These are phyloP conservation scores for Boletus tylopilopsis DNA, from an alignment of 768 basidiomycete species.

Conservation along the genomic window DNA sequence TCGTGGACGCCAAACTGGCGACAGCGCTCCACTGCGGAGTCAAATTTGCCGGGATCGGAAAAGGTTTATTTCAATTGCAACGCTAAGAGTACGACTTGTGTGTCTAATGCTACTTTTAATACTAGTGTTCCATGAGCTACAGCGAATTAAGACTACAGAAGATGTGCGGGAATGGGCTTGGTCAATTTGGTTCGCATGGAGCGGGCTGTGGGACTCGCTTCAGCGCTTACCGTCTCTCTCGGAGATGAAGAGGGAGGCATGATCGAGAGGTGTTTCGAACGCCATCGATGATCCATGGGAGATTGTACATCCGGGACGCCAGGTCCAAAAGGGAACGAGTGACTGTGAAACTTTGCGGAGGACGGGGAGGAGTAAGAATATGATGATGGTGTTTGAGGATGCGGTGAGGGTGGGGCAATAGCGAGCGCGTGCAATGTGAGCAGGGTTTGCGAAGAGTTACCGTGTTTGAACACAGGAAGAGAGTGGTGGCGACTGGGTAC, in stretches of 20 bases:
- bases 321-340: background rate
- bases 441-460: background rate
- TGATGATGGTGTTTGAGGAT: constrained; percentile 11
- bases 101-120: background rate
- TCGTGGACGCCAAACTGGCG: background rate
- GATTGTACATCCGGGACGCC: background rate
- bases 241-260: constrained; percentile 13
- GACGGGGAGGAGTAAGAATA: constrained; percentile 1
- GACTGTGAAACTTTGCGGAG: background rate
- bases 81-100: background rate
- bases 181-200: constrained; percentile 9
- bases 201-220: constrained; percentile 1
- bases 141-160: constrained; percentile 17
- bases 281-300: background rate
- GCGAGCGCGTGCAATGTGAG: background rate
- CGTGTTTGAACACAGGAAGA: constrained; percentile 21
- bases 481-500: constrained; percentile 18
- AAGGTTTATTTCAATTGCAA: background rate
- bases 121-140: background rate
- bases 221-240: background rate
- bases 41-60: background rate
- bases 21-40: background rate
- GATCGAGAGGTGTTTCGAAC: constrained; percentile 18
- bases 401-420: background rate
- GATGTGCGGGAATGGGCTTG: constrained; percentile 18